Base-by-base conservation (phyloP, 371 early-diverging fungal species). In the Basidiobolus heterosporus region DNA sequence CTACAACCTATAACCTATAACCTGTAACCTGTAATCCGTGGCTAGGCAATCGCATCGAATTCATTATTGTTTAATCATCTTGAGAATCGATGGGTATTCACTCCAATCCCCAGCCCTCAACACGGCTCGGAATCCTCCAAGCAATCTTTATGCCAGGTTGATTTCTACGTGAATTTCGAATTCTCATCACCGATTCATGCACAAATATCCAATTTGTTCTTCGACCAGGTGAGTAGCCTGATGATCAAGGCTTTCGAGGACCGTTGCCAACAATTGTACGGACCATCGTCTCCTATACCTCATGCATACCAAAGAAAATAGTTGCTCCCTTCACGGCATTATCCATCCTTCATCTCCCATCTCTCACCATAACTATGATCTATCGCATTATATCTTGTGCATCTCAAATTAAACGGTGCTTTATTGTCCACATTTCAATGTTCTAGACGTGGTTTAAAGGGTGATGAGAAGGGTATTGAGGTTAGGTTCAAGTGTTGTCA, bases 111-210 rank as follows among this genome's bases (percentile, higher is more conserved):
- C 40, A 6, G 3, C 41, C 45, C 22, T 11, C 43, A 40, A 39
- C 51, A 6, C 45, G 30, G 3, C 30, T 9, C 30, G 3, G 30
- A 9, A 5, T 30, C 30, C 9, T 9, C 30, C 9, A 30, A 30
- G 9, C 30, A 30, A 9, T 9, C 30, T 5, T 9, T 45, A 9
- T 79, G 80, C 54, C 59, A 57, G 53, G 70, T 86, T 1, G 80
- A 82, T 52, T 85, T 85, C 56, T 50, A 65, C 35, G 77, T 88
- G 30, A 54, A 63, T n/a, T 88, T 85, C 59, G 80, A 86, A 53
- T 86, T 88, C 57, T 62, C 72, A 20, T 82, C 83, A 0, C 68
- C 78, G 8, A 44, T 88, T 3, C 81, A 88, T 57, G 78, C 83
- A 13, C 79, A 76, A 47, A 65, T 81, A 14, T 76, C 85, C 0